Evolutionary conservation across 2,329 filamentous ascomycete species (phyloP).

Genomic region (Ophiostoma tasmaniense): DNA sequence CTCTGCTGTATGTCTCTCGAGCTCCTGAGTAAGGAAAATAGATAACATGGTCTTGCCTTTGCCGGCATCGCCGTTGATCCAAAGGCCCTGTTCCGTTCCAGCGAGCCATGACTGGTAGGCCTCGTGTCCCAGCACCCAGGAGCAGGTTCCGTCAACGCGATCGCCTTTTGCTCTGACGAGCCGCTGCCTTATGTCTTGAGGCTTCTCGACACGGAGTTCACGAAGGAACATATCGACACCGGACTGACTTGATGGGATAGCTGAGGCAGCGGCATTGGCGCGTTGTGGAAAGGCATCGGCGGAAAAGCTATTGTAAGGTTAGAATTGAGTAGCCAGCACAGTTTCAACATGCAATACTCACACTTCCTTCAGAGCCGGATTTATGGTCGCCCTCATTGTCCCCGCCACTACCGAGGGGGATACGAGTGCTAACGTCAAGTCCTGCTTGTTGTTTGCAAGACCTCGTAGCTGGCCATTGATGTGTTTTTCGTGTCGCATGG

Average conservation of each 20-base stretch:
- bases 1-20: not conserved
- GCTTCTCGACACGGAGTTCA: not conserved
- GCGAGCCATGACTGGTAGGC: not conserved
- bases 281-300: not conserved
- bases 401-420: too few species aligned
- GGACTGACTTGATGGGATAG: not conserved
- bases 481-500: not conserved
- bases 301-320: too few species aligned
- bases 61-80: not conserved
- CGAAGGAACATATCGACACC: not conserved
- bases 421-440: not conserved
- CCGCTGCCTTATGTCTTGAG: not conserved
- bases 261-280: not conserved
- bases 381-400: not conserved
- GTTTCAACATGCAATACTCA: not conserved
- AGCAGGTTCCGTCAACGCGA: not conserved
- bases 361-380: not conserved
- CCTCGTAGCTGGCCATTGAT: not conserved
- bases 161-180: not conserved
- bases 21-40: not conserved
- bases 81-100: not conserved
- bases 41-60: not conserved
- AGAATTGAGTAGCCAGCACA: not conserved
- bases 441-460: not conserved
- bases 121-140: not conserved